A percentile compares a stretch with the other conserved stretches of the same genome.
Conservation (phyloP, 441 rosid genomes). For the Macaranga tanarius region DNA sequence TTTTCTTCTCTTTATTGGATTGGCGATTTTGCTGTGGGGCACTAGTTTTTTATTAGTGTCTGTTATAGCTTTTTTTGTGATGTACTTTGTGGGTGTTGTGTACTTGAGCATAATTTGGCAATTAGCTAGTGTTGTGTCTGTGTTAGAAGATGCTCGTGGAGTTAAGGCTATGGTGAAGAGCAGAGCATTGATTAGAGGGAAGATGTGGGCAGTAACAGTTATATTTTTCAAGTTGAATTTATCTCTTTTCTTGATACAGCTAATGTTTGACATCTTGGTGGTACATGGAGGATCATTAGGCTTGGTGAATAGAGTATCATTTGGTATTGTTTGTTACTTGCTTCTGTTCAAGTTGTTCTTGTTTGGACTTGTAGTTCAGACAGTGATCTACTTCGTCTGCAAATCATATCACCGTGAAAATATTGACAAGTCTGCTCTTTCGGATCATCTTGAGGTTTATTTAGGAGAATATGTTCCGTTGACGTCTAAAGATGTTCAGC, state of each 20-base stretch:
- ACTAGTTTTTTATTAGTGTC: not conserved
- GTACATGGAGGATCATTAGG: constrained; percentile 26
- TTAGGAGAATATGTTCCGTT: constrained; percentile 55
- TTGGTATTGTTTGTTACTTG: constrained; percentile 37
- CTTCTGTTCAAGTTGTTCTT: constrained; percentile 35
- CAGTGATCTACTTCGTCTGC: constrained; percentile 60
- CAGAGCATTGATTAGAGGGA: constrained; percentile 42
- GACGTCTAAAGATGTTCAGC: constrained; percentile 54
- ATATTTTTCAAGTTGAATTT: constrained; percentile 30
- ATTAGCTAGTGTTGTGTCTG: constrained; percentile 54
- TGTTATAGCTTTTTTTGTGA: not conserved
- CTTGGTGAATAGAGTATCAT: constrained; percentile 24
- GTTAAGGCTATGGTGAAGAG: constrained; percentile 45
- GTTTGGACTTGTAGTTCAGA: constrained; percentile 48
- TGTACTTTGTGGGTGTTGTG: constrained; percentile 29
- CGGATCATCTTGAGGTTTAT: constrained; percentile 55
- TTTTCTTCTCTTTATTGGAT: not conserved
- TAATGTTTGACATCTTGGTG: constrained; percentile 29
- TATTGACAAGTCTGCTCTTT: constrained; percentile 52
- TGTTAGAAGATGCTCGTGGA: constrained; percentile 50
- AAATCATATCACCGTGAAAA: constrained; percentile 57
- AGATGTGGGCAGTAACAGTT: constrained; percentile 16
- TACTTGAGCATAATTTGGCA: constrained; percentile 48
- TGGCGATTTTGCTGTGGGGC: not conserved
- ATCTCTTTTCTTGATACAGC: constrained; percentile 2